Evolutionary conservation across 257 asterid species (phyloP).

Genomic region (Solanum paucissectum): DNA sequence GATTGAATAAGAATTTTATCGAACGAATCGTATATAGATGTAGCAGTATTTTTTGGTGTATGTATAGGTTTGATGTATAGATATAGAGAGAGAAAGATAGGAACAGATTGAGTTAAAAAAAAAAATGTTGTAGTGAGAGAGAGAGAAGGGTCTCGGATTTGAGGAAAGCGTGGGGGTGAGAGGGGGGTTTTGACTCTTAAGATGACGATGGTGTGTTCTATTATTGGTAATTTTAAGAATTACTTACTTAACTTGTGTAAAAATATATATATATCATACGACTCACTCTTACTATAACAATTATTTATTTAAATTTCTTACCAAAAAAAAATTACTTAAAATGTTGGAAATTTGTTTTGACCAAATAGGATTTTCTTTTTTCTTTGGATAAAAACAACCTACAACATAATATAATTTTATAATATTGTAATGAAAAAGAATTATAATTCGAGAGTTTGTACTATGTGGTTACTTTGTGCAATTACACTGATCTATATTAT

Average conservation of each 20-base stretch:
- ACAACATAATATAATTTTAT: background rate
- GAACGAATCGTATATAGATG: slow-evolving; percentile 37
- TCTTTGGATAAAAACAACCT: background rate
- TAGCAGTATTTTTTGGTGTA: slow-evolving; percentile 6
- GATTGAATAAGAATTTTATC: slow-evolving; percentile 23
- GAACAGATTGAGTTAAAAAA: background rate
- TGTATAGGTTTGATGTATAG: slow-evolving; percentile 20
- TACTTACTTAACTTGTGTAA: background rate
- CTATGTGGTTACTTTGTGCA: background rate
- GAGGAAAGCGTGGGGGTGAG: background rate
- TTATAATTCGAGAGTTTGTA: background rate
- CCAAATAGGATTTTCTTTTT: background rate
- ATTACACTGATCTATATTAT: background rate
- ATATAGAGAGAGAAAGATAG: slow-evolving; percentile 36
- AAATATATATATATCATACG: no score
- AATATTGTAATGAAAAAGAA: background rate
- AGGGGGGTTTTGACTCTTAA: slow-evolving; percentile 4
- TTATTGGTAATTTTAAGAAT: background rate
- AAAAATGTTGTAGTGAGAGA: slow-evolving; percentile 10
- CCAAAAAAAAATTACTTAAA: background rate
- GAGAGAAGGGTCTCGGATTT: background rate
- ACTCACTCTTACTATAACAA: background rate
- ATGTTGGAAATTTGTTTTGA: background rate
- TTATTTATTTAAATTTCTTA: background rate
- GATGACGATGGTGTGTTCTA: background rate